Base-by-base conservation (phyloP, 371 early-diverging fungal species). In the Haplosporangium sp. region DNA sequence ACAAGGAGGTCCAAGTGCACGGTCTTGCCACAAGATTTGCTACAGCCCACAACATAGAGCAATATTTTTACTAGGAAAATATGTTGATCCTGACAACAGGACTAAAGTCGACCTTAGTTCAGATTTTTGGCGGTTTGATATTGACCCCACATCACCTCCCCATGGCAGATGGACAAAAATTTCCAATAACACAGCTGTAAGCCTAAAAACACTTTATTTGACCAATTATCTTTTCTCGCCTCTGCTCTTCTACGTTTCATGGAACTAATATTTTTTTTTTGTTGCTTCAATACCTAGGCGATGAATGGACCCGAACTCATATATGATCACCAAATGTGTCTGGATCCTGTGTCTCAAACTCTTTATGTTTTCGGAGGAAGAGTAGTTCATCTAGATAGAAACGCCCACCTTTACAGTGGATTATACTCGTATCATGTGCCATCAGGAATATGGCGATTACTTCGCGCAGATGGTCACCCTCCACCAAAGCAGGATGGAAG, bases 321-420 rank as follows among this genome's bases (percentile, higher is more conserved):
- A 19, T 98, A 92, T 73, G 98, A 98, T 79, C 94, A 97, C 74
- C 98, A 98, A 86, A 96, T 98, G 95, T 92, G 92, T 66, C 84
- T 97, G 44, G 98, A 98, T 72, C 70, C 92, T 4, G 83, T 86
- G 4, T 72, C 78, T 10, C 88, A 91, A 60, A 87, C 86, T 10
- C 63, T 98, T 0, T 98, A 96, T 81, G 88, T 97, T 4, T 97
- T 96, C 87, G 99, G 99, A 48, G 99, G 99, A 52, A 87, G 93
- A 47, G 87, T 89, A 0, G 88, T 96, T 34, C 85, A 82, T 50
- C 72, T 83, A 17, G 90, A 91, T 61, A 76, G 88, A 38, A 90
- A 87, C 65, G 86, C 86, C 3, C 91, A 88, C 11, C 84, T 85
- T 20, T 97, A 95, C 85, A 92, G 95, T 61, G 97, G 97, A 0